These are phyloP conservation scores for Marsdenia floribunda DNA, from an alignment of 257 asterid species.

Conservation along the genomic window DNA sequence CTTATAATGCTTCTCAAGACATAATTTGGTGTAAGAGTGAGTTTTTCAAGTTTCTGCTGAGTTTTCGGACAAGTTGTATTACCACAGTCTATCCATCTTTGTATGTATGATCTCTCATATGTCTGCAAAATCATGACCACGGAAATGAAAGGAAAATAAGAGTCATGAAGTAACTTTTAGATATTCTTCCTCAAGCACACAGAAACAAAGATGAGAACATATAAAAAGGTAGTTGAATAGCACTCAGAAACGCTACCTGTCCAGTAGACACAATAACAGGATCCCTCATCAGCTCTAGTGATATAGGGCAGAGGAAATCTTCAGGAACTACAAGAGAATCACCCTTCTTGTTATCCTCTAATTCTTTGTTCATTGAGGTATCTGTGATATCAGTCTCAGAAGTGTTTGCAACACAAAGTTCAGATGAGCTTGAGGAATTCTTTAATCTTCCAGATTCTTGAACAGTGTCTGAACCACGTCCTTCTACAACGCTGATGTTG, in stretches of 20 bases:
- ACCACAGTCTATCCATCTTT: conserved; percentile 92
- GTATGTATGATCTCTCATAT: conserved; percentile 86
- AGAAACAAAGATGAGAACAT: not conserved
- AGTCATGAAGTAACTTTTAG: not conserved
- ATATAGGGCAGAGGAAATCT: conserved; percentile 89
- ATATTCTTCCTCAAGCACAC: not conserved
- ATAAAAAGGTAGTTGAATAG: not conserved
- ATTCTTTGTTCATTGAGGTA: conserved; percentile 30
- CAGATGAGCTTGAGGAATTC: conserved; percentile 34
- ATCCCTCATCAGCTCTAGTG: conserved; percentile 94
- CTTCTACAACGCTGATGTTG: conserved; percentile 28
- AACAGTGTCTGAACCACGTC: conserved; percentile 24
- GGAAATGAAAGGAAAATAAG: conserved; percentile 15
- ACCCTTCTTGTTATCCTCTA: conserved; percentile 53
- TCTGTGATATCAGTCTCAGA: conserved; percentile 30
- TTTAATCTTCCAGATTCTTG: conserved; percentile 25
- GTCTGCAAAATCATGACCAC: conserved; percentile 47
- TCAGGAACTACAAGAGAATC: conserved; percentile 64
- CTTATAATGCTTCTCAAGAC: conserved; percentile 67
- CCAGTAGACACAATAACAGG: conserved; percentile 95
- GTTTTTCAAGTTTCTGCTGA: conserved; percentile 73
- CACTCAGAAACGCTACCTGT: conserved; percentile 27
- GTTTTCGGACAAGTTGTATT: conserved; percentile 95
- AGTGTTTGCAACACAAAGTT: conserved; percentile 26
- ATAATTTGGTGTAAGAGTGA: conserved; percentile 84